phyloP scores from a whole-genome alignment of 108 stramenopile species.

The Bacterosira constricta region DNA sequence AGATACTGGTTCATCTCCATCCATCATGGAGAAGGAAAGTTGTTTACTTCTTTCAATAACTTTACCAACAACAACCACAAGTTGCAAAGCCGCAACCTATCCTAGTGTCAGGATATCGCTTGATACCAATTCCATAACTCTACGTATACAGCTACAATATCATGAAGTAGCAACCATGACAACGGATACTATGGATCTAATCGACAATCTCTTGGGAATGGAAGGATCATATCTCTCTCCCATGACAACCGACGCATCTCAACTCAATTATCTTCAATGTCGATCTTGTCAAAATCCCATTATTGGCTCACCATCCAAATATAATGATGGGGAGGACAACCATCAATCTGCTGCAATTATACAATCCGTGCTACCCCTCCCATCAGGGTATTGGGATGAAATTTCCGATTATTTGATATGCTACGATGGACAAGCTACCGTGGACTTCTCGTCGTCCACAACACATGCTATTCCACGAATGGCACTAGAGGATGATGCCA shows the following conservation, averaged over 20 bases:
- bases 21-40: neutral
- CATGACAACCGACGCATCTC: slow-evolving; percentile 5
- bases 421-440: slow-evolving; percentile 48
- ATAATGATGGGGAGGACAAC: neutral
- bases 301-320: slow-evolving; percentile 15
- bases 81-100: neutral
- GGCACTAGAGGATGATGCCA: slow-evolving; percentile 64
- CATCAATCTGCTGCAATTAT: slow-evolving; percentile 8
- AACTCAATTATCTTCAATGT: slow-evolving; percentile 52
- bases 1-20: neutral
- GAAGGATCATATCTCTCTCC: slow-evolving; percentile 15
- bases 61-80: slow-evolving; percentile 5
- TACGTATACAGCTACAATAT: slow-evolving; percentile 27
- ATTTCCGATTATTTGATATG: slow-evolving; percentile 83
- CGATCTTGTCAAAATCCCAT: slow-evolving; percentile 57
- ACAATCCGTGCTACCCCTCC: slow-evolving; percentile 52
- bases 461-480: slow-evolving; percentile 33
- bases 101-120: slow-evolving; percentile 11
- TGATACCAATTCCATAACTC: slow-evolving; percentile 23
- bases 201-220: slow-evolving; percentile 22
- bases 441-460: slow-evolving; percentile 48
- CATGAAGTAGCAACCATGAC: neutral
- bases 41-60: slow-evolving; percentile 4
- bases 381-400: slow-evolving; percentile 83
- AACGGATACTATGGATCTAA: neutral